Base-by-base conservation (phyloP, 2,329 filamentous ascomycete genomes). In the Proliferodiscus dingleyae region DNA sequence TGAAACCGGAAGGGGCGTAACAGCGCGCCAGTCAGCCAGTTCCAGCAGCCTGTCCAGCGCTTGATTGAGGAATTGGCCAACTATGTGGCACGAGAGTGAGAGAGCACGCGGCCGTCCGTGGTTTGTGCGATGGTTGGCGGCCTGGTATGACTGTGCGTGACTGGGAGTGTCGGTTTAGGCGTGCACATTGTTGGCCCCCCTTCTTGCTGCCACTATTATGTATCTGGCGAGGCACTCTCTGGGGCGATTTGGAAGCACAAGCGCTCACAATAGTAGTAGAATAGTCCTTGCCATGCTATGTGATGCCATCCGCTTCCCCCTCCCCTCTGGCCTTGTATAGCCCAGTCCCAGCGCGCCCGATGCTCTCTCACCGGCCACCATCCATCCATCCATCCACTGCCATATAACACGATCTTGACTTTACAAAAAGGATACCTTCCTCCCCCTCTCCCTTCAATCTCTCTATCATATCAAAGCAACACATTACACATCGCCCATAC, bases 181-280 rank as follows among this genome's bases (percentile, higher is more conserved):
- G n/a, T n/a, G n/a, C n/a, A n/a, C n/a, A n/a, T n/a, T n/a, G n/a
- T n/a, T n/a, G n/a, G n/a, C n/a, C n/a, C n/a, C n/a, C n/a, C n/a
- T n/a, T n/a, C n/a, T n/a, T n/a, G n/a, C n/a, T n/a, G n/a, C n/a
- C n/a, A n/a, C n/a, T n/a, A n/a, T n/a, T n/a, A 34, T 5, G 7
- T 22, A 16, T n/a, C 11, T 18, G 40, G 40, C 40, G 40, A 42
- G 40, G 40, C 40, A 42, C 19, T 15, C 10, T 34, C 4, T 42
- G 28, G 24, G 40, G 40, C 28, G 23, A 26, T 28, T 42, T 29
- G 40, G 23, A 23, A 19, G 37, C 37, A 24, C 16, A 28, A 40
- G 37, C 37, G 40, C 28, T 33, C n/a, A n/a, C 32, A 42, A 15
- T 15, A 21, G 21, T 23, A 22, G n/a, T n/a, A n/a, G n/a, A n/a